phyloP scores from a whole-genome alignment of 805 yeast genomes.

The Metschnikowia aberdeeniae region DNA sequence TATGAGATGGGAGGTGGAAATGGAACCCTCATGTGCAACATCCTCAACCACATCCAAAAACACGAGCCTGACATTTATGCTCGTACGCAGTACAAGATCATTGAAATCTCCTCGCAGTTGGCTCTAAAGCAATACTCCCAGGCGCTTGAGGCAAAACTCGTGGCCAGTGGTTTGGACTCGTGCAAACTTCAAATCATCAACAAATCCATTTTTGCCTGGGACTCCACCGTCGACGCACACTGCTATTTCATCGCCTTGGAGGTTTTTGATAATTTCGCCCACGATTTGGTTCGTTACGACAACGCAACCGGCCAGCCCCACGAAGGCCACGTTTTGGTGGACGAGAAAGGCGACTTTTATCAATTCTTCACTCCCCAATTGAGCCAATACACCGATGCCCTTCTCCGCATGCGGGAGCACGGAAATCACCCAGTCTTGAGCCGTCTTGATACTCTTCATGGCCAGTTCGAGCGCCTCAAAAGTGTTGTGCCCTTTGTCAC shows the following conservation, averaged over 20 bases:
- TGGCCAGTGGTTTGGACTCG: slow-evolving; percentile 44
- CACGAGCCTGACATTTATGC: slow-evolving; percentile 71
- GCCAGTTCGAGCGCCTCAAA: slow-evolving; percentile 24
- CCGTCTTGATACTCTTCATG: slow-evolving; percentile 18
- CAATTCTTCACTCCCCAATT: slow-evolving; percentile 66
- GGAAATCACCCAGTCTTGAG: slow-evolving; percentile 38
- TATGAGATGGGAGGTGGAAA: slow-evolving; percentile 92
- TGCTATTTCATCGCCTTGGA: slow-evolving; percentile 78
- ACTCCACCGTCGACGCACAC: slow-evolving; percentile 52
- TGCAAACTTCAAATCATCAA: slow-evolving; percentile 62
- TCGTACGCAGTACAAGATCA: slow-evolving; percentile 63
- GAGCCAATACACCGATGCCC: slow-evolving; percentile 52
- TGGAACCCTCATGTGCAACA: slow-evolving; percentile 77
- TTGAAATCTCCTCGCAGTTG: slow-evolving; percentile 64
- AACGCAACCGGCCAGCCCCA: slow-evolving; percentile 59
- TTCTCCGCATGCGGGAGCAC: slow-evolving; percentile 51
- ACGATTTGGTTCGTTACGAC: slow-evolving; percentile 77
- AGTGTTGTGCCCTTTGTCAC: slow-evolving; percentile 27
- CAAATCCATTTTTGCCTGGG: slow-evolving; percentile 76
- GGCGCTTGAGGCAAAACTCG: slow-evolving; percentile 32
- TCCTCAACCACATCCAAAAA: slow-evolving; percentile 57
- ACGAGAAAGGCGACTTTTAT: slow-evolving; percentile 67
- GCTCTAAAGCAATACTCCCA: slow-evolving; percentile 50
- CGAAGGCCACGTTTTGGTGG: slow-evolving; percentile 75
- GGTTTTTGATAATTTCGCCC: slow-evolving; percentile 80